Conservation (phyloP, 192 early-diverging fungal species). For the Oehlia diaphana region DNA sequence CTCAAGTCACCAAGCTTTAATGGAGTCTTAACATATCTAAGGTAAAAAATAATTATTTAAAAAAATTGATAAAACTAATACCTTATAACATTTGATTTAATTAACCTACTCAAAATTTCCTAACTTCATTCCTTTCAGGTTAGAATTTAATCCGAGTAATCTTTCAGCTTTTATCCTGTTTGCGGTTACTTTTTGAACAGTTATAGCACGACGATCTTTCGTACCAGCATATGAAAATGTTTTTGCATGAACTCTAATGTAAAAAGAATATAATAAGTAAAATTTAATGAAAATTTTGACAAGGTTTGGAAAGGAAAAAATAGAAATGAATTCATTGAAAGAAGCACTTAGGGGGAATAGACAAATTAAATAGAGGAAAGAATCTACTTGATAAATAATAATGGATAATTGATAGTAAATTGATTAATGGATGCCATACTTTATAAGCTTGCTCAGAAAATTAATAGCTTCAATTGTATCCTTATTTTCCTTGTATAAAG, state of each 20-base stretch:
- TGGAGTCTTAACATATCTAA: conserved; percentile 57
- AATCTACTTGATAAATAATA: too few relatives aligned
- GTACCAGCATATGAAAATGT: conserved; percentile 86
- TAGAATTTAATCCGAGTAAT: conserved; percentile 55
- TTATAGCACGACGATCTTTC: conserved; percentile 92
- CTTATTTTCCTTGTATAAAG: conserved; percentile 88
- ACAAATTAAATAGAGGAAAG: background rate
- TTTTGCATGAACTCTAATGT: conserved; percentile 47
- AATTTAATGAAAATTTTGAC: background rate
- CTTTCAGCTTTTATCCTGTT: conserved; percentile 57
- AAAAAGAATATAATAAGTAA: background rate
- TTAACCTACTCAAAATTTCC: conserved; percentile 70
- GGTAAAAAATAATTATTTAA: background rate
- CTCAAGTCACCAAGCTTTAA: conserved; percentile 81
- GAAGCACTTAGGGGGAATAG: too few relatives aligned
- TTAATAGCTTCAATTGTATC: conserved; percentile 90
- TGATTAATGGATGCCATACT: conserved; percentile 29
- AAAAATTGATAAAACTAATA: background rate
- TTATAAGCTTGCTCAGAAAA: conserved; percentile 51
- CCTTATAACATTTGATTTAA: background rate
- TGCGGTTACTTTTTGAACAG: conserved; percentile 79
- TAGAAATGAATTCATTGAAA: too few relatives aligned
- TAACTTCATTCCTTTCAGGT: conserved; percentile 54
- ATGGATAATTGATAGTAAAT: background rate
- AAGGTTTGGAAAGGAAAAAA: background rate